Conservation (phyloP, 805 yeast species). For the Pichia pseudocactophila region DNA sequence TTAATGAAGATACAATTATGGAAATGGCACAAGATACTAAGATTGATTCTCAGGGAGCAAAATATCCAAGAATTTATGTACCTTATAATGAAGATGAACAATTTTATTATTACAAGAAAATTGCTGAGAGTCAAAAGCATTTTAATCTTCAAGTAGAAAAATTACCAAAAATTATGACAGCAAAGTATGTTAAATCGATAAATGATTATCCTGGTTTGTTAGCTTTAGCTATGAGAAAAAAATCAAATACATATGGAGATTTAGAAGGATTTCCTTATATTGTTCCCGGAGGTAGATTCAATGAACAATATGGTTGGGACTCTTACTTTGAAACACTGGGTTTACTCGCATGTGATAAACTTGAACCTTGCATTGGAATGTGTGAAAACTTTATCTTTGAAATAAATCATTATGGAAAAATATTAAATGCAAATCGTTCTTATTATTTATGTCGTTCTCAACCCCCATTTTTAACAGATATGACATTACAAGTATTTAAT, state of each 20-base stretch:
- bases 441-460: slow-evolving; percentile 89
- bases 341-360: slow-evolving; percentile 52
- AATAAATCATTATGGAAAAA: slow-evolving; percentile 83
- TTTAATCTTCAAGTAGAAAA: slow-evolving; percentile 62
- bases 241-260: slow-evolving; percentile 23
- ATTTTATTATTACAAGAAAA: slow-evolving; percentile 52
- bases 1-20: slow-evolving; percentile 53
- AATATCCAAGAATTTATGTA: slow-evolving; percentile 67
- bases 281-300: slow-evolving; percentile 96
- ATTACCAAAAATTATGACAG: slow-evolving; percentile 66
- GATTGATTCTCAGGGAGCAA: slow-evolving; percentile 50
- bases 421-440: slow-evolving; percentile 86
- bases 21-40: slow-evolving; percentile 75
- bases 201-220: slow-evolving; percentile 80
- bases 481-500: slow-evolving; percentile 64
- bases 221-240: slow-evolving; percentile 60
- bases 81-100: slow-evolving; percentile 67
- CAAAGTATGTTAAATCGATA: slow-evolving; percentile 67
- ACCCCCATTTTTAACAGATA: slow-evolving; percentile 94
- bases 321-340: slow-evolving; percentile 90
- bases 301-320: slow-evolving; percentile 97
- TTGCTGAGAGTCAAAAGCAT: slow-evolving; percentile 47
- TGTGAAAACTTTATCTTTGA: slow-evolving; percentile 88
- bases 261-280: slow-evolving; percentile 69
- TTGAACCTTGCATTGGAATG: slow-evolving; percentile 79